A percentile compares a stretch with the other conserved stretches of the same genome.
phyloP scores from a whole-genome alignment of 1,284 basidiomycete genomes.

The Moesziomyces antarcticus region DNA sequence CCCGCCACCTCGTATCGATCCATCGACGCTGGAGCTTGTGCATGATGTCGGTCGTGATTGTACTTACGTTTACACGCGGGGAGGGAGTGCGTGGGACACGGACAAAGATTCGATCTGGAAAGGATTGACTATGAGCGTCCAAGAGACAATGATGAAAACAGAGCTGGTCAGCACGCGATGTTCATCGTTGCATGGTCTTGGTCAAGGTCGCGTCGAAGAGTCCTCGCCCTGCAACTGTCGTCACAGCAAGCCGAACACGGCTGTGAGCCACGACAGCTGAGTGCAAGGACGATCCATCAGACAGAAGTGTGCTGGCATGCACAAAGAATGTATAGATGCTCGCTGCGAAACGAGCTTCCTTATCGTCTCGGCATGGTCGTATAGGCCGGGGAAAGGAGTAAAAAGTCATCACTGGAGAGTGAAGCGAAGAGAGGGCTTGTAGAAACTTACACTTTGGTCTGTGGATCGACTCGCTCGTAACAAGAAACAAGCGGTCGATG shows the following conservation, averaged over 20 bases:
- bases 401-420: conserved; percentile 52
- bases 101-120: conserved; percentile 2
- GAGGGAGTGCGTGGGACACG: conserved; percentile 2
- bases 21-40: background rate
- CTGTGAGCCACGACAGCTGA: conserved; percentile 5
- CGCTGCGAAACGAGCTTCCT: conserved; percentile 66
- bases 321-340: conserved; percentile 58
- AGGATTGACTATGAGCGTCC: conserved; percentile 12
- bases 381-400: conserved; percentile 68
- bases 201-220: background rate
- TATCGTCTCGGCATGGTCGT: conserved; percentile 68
- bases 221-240: background rate
- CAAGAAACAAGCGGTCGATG: conserved; percentile 34
- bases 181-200: background rate
- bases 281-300: conserved; percentile 49
- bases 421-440: background rate
- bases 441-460: conserved; percentile 35
- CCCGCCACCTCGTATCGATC: background rate
- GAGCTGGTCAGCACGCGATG: conserved; percentile 10
- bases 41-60: background rate
- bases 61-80: conserved; percentile 27
- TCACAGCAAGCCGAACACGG: conserved; percentile 1
- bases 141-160: background rate
- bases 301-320: conserved; percentile 67
- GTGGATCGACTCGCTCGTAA: conserved; percentile 35